Evolutionary conservation across 495 filamentous ascomycete species (phyloP), one percentile per base, ranked within the genome.

Genomic region (Aspergillus indologenus): DNA sequence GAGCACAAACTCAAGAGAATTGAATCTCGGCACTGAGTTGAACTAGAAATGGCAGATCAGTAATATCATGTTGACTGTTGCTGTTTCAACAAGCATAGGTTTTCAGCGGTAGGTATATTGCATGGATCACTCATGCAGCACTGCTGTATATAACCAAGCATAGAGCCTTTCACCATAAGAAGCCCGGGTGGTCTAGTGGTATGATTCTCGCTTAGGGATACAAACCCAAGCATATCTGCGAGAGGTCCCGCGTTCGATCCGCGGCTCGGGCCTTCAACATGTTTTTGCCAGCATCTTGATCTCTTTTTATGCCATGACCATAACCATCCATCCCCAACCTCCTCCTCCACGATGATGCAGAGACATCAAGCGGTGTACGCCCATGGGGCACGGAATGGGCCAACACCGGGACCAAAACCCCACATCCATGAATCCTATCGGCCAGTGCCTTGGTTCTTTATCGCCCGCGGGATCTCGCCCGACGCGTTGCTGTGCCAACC

Each of bases 231-330:
- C 56, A 59, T 57, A 56, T 60, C 44, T 65, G 59, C 59, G 59
- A 65, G 59, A 58, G 46, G 60, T 62, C 61, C 56, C 61, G 56
- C 61, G 49, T 62, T 60, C 58, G 58, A 60, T 57, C 56, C 56
- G 56, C 51, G 61, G 61, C 56, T 62, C 56, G 61, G 61, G 61
- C 61, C 61, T 54, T 24, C n/a, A 56, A 43, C 9, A 29, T 54
- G 46, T 54, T 54, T 53, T 57, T 53, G n/a, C n/a, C 45, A 26
- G 43, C 21, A 45, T 54, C 43, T 48, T 50, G 15, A 24, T 53
- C 9, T 50, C 56, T 53, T 40, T 47, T 61, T 56, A 21, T 54
- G 31, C 51, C 18, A 54, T 49, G 3, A 11, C 34, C 12, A 14
- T 29, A 9, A 29, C 26, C 26, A 29, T 29, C 26, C 26, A 29